A percentile compares a stretch with the other conserved stretches of the same genome.
phyloP scores from a whole-genome alignment of 163 green algal species.

The Coccomyxa subellipsoidea region DNA sequence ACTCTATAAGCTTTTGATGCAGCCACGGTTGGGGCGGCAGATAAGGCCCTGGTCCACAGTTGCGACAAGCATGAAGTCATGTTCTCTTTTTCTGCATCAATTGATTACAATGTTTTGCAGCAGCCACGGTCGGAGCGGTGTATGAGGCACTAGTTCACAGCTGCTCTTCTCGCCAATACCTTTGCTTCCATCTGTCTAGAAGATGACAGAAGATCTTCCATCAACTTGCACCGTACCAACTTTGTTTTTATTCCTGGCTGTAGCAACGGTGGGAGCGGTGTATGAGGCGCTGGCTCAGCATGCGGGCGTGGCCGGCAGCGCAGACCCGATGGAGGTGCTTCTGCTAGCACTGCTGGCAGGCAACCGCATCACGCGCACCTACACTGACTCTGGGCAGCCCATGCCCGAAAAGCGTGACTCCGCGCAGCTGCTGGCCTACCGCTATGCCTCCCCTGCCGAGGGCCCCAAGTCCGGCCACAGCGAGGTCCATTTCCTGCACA shows the following conservation, averaged over 20 bases:
- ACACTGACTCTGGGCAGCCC: not conserved
- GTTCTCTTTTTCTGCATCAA: no score
- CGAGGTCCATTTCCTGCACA: slow-evolving; percentile 43
- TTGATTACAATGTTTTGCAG: not conserved
- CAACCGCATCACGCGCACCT: not conserved
- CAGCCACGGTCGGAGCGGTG: not conserved
- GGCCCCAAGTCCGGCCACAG: slow-evolving; percentile 16
- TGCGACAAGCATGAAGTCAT: no score
- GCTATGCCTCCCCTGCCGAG: slow-evolving; percentile 19
- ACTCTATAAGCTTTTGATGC: no score
- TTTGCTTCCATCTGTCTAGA: no score
- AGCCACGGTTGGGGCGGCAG: no score
- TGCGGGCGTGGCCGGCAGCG: slow-evolving; percentile 6
- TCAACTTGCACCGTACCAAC: not conserved
- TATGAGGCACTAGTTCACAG: no score
- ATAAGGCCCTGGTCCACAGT: no score
- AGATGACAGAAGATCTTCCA: not conserved
- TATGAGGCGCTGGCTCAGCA: slow-evolving; percentile 37
- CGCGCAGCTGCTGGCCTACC: slow-evolving; percentile 36
- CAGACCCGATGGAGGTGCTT: slow-evolving; percentile 31
- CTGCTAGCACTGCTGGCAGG: slow-evolving; percentile 40
- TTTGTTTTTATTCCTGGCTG: not conserved
- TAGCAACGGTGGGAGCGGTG: slow-evolving; percentile 44
- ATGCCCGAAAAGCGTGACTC: not conserved
- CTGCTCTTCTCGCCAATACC: not conserved